A percentile compares a stretch with the other conserved stretches of the same genome.
Conservation (phyloP, 768 basidiomycete genomes). For the Paxillus ammoniavirescens region DNA sequence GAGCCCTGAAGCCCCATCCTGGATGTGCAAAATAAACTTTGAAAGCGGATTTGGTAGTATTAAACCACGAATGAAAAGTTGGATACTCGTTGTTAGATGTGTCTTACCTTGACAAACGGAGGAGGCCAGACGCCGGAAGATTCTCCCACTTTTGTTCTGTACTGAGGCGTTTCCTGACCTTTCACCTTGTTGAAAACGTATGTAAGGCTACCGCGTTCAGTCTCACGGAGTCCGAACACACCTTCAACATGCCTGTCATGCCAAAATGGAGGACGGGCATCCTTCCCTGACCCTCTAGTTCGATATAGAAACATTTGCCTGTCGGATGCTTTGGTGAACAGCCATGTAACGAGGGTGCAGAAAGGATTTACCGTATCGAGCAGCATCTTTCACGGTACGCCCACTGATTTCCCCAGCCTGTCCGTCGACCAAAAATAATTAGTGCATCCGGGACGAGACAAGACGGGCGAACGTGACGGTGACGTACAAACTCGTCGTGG, state of each 20-base stretch:
- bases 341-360: background rate
- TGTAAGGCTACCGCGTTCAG: background rate
- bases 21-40: slow-evolving; percentile 67
- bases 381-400: slow-evolving; percentile 44
- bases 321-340: background rate
- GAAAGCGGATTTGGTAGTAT: background rate
- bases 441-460: background rate
- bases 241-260: slow-evolving; percentile 85
- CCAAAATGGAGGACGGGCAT: slow-evolving; percentile 78
- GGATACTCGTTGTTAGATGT: background rate
- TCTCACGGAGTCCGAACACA: slow-evolving; percentile 16
- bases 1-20: slow-evolving; percentile 29
- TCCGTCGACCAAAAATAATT: slow-evolving; percentile 1
- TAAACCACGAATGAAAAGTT: background rate
- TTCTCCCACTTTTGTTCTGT: slow-evolving; percentile 44
- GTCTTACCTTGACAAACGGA: slow-evolving; percentile 56
- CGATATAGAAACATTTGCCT: slow-evolving; percentile 70
- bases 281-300: slow-evolving; percentile 57
- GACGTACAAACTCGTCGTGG: slow-evolving; percentile 60
- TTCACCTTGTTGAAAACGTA: slow-evolving; percentile 36
- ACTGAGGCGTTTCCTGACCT: slow-evolving; percentile 47
- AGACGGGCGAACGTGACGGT: background rate
- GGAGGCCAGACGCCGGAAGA: slow-evolving; percentile 59
- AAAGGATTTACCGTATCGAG: slow-evolving; percentile 49
- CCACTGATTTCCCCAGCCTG: slow-evolving; percentile 56